phyloP scores from a whole-genome alignment of 306 rosid genomes.

The Cucumis sativus region DNA sequence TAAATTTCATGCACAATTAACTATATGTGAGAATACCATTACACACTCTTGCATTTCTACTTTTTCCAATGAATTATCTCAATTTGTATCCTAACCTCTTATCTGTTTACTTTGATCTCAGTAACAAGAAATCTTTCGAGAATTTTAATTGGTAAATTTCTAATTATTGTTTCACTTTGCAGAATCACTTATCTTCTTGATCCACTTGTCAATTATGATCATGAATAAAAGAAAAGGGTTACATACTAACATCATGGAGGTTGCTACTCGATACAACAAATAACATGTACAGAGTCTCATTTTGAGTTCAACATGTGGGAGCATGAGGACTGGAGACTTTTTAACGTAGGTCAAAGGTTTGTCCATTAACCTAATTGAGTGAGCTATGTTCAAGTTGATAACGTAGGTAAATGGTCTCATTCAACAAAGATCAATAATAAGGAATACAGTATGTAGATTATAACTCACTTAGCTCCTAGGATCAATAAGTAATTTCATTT shows the following conservation, averaged over 20 bases:
- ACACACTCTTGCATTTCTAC: neutral
- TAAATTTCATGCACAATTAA: neutral
- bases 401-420: neutral
- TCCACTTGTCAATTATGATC: neutral
- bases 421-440: neutral
- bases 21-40: neutral
- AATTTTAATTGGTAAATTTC: neutral
- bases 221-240: neutral
- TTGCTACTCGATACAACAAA: neutral
- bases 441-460: neutral
- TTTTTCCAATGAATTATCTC: neutral
- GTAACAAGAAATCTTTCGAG: neutral
- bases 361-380: neutral
- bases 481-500: neutral
- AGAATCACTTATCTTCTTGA: neutral
- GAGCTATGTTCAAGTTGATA: neutral
- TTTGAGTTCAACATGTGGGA: neutral
- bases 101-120: neutral
- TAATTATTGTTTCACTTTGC: neutral
- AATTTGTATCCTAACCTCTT: neutral
- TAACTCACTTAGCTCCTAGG: neutral
- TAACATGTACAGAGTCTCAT: neutral
- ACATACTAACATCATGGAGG: neutral
- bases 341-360: neutral
- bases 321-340: neutral